A percentile compares a stretch with the other conserved stretches of the same genome.
These are phyloP conservation scores for Achlya hypogyna DNA, from an alignment of 352 stramenopile species.

Conservation along the genomic window DNA sequence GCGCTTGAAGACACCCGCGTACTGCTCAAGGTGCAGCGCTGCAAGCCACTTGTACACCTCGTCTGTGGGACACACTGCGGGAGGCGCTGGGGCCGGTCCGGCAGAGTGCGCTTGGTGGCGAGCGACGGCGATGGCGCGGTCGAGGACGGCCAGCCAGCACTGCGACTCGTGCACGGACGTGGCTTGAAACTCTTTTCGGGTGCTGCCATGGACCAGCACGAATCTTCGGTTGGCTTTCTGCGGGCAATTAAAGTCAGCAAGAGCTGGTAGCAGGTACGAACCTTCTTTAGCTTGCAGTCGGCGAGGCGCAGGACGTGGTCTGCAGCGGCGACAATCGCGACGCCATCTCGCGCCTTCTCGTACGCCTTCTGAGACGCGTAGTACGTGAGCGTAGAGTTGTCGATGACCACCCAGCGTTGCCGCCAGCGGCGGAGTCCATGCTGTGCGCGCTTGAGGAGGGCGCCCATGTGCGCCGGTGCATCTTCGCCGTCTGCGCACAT, in stretches of 20 bases:
- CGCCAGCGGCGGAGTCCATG: not conserved
- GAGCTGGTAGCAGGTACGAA: not conserved
- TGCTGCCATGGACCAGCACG: not conserved
- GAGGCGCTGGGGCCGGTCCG: not conserved
- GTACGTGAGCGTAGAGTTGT: not conserved
- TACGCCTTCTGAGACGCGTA: not conserved
- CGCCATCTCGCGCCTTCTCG: not conserved
- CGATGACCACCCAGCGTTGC: not conserved
- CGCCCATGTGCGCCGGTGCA: not conserved
- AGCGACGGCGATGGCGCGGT: not conserved
- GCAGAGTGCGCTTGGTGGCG: not conserved
- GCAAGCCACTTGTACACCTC: slow-evolving; percentile 68
- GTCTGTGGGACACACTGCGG: slow-evolving; percentile 21
- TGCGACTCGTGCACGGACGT: slow-evolving; percentile 22
- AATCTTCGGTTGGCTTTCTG: not conserved
- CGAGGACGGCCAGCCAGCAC: not conserved
- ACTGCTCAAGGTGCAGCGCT: slow-evolving; percentile 44
- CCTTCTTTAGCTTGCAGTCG: not conserved
- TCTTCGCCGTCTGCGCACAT: not conserved
- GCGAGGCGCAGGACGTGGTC: not conserved
- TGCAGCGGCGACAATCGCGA: not conserved
- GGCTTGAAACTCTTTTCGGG: not conserved
- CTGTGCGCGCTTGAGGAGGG: not conserved
- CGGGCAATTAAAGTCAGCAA: not conserved
- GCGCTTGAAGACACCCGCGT: slow-evolving; percentile 44